Evolutionary conservation across 495 filamentous ascomycete genomes (phyloP).

Genomic region (Penicillium fimorum): DNA sequence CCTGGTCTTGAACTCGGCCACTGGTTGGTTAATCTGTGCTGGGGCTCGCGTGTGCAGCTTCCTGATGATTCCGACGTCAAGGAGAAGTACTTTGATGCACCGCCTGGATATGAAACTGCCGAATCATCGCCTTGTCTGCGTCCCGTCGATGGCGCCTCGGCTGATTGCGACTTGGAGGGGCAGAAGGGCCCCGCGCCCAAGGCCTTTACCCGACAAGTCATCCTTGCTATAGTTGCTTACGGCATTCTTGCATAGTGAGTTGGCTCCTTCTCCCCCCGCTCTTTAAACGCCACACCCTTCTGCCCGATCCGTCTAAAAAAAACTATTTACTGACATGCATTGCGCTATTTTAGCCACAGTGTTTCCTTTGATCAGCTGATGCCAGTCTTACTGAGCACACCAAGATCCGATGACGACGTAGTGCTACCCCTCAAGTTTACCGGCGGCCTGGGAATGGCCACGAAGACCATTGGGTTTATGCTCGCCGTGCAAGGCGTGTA

Average conservation of each 20-base stretch:
- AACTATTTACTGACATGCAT: conserved; percentile 28
- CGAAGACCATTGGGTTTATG: conserved; percentile 81
- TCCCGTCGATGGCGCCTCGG: conserved; percentile 36
- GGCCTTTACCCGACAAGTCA: conserved; percentile 76
- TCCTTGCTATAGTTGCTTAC: conserved; percentile 81
- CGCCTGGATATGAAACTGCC: conserved; percentile 62
- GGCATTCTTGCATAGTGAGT: conserved; percentile 96
- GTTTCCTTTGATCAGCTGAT: conserved; percentile 94
- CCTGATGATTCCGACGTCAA: conserved; percentile 37
- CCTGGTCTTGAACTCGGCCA: conserved; percentile 72
- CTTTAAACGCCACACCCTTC: conserved; percentile 1
- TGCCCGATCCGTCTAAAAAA: neutral
- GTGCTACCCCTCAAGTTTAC: conserved; percentile 82
- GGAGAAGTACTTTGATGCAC: conserved; percentile 55
- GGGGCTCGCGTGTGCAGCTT: conserved; percentile 42
- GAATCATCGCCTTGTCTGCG: conserved; percentile 60
- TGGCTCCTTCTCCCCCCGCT: conserved; percentile 8
- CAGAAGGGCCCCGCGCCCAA: conserved; percentile 43
- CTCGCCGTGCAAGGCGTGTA: conserved; percentile 87
- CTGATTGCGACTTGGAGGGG: conserved; percentile 47
- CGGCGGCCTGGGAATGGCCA: conserved; percentile 78
- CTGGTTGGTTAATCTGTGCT: conserved; percentile 59
- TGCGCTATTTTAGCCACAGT: conserved; percentile 61
- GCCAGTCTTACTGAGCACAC: conserved; percentile 85
- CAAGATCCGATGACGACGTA: conserved; percentile 51